A percentile compares a stretch with the other conserved stretches of the same genome.
These are phyloP conservation scores for Triticum aestivum DNA, from an alignment of 176 grass and related monocot species.

Conservation along the genomic window DNA sequence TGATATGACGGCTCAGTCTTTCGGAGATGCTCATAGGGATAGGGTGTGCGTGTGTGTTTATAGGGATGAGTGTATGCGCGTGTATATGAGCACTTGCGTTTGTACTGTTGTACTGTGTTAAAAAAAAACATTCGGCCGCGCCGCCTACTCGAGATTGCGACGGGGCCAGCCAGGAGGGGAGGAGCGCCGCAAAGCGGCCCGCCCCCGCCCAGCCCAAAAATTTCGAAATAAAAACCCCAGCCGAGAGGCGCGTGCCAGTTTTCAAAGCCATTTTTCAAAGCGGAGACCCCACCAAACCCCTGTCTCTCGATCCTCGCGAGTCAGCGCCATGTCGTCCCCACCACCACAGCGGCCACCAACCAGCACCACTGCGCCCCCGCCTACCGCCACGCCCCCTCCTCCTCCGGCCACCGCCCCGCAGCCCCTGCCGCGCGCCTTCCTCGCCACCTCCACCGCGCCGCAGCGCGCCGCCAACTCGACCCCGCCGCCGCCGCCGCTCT, in stretches of 20 bases:
- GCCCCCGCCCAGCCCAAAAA: too few relatives aligned
- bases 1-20: too few relatives aligned
- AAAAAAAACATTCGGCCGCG: too few relatives aligned
- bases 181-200: background rate
- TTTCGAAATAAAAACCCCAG: background rate
- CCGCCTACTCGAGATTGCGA: too few relatives aligned
- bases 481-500: slow-evolving; percentile 9
- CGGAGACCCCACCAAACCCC: background rate
- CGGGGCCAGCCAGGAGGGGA: background rate
- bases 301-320: background rate
- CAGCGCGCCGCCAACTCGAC: background rate
- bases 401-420: slow-evolving; percentile 27
- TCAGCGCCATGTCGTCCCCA: slow-evolving; percentile 41
- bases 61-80: too few relatives aligned
- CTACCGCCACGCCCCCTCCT: slow-evolving; percentile 4
- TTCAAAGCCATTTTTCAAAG: slow-evolving; percentile 39
- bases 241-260: background rate
- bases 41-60: too few relatives aligned
- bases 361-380: background rate
- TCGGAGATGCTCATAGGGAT: too few relatives aligned
- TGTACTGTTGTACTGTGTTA: too few relatives aligned
- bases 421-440: slow-evolving; percentile 36
- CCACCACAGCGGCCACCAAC: slow-evolving; percentile 22
- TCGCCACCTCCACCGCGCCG: slow-evolving; percentile 29
- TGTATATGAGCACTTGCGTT: too few relatives aligned